Evolutionary conservation across 495 filamentous ascomycete genomes (phyloP), one percentile per base, ranked within the genome.

Genomic region (Neurospora sublineolata): DNA sequence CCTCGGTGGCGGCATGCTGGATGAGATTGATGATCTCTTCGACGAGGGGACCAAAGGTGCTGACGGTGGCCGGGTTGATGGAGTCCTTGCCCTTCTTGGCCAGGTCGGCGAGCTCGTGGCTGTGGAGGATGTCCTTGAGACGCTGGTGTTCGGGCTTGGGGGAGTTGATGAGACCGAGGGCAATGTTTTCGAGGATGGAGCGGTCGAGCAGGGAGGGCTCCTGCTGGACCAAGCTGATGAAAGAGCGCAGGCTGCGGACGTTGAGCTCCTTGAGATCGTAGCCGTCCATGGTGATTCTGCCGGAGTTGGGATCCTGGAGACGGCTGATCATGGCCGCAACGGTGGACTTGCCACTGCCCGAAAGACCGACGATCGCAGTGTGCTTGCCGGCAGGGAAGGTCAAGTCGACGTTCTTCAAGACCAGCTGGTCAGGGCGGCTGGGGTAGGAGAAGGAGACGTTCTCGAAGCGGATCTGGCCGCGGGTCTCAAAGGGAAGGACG

Each of bases 361-460:
- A 78, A 0, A 77, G 73, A 27, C 77, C 89, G 3, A 79, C 92
- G 52, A 98, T 83, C 20, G 94, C 93, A 36, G 92, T 93, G 70
- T 91, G 92, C 81, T 97, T 93, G 20, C 93, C 93, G 5, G 94
- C 91, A 5, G 91, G 90, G 71, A 97, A 89, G 3, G 83, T 72
- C 12, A 99, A 84, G 72, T 85, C 91, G 69, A 97, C 90, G 70
- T 91, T 88, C 58, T 91, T 80, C 85, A 97, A 91, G 27, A 97
- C 89, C 12, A 87, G 86, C 52, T 94, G 92, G 74, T 95, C 92
- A 0, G 94, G 91, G 36, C 95, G 86, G 0, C 93, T 97, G 3
- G 95, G 94, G 73, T 99, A 99, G 73, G 95, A 90, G 75, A 96
- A 93, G 76, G 91, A 94, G 74, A 97, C 85, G 69, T 93, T 85